Conservation (phyloP, 2,329 filamentous ascomycete genomes). For the Diaporthe citriasiana region DNA sequence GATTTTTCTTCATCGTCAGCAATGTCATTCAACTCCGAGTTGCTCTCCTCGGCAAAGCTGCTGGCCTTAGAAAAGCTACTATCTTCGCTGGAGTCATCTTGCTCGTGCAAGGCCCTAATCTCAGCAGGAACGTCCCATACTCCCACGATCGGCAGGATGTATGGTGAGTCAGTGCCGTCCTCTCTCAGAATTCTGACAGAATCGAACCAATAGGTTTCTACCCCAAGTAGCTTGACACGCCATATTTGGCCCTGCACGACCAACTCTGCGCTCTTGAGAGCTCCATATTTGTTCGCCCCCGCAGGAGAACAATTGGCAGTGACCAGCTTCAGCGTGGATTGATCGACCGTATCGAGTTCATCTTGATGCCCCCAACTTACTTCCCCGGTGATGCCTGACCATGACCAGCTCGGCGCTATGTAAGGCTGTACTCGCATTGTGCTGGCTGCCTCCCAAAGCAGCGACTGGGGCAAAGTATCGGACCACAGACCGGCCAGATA, state of each 20-base stretch:
- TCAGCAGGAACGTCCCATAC: background rate
- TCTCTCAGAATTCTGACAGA: background rate
- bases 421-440: background rate
- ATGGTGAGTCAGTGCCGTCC: background rate
- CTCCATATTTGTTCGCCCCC: background rate
- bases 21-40: too few relatives aligned
- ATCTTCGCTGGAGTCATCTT: too few relatives aligned
- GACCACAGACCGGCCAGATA: conserved; percentile 15
- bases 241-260: background rate
- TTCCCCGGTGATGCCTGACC: background rate
- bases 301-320: background rate
- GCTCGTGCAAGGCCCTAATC: too few relatives aligned
- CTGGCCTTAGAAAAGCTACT: too few relatives aligned
- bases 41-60: too few relatives aligned
- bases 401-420: conserved; percentile 15
- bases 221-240: background rate
- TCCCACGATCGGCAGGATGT: too few relatives aligned
- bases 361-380: background rate
- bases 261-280: background rate
- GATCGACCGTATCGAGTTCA: rapidly evolving
- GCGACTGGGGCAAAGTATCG: background rate
- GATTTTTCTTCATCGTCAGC: background rate
- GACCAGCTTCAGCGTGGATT: background rate
- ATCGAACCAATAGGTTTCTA: background rate
- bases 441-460: background rate